Conservation (phyloP, 2,329 filamentous ascomycete species). For the Aspergillus eucalypticola region DNA sequence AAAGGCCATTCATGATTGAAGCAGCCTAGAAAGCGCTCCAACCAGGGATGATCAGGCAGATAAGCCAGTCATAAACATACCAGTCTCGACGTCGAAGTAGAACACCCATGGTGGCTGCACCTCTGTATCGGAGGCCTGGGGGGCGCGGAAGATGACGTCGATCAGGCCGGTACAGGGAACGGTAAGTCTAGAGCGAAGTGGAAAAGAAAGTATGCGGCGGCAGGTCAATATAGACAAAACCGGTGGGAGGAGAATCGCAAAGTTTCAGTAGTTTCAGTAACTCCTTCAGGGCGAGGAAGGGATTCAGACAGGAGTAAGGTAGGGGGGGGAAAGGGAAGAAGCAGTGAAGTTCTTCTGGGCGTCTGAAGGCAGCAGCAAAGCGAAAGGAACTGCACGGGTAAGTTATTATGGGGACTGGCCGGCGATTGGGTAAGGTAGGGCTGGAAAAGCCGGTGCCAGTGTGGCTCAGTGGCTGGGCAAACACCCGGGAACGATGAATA, state of each 20-base stretch:
- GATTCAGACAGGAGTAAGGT: conserved; percentile 11
- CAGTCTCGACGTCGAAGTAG: conserved; percentile 20
- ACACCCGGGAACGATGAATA: conserved; percentile 2
- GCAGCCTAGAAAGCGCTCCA: background rate
- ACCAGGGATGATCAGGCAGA: background rate
- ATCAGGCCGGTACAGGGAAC: conserved; percentile 12
- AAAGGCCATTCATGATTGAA: background rate
- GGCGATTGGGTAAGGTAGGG: conserved; percentile 14
- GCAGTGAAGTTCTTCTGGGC: conserved; percentile 13
- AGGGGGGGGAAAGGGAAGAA: conserved; percentile 14
- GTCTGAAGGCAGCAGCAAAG: conserved; percentile 27
- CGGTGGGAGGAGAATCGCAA: background rate
- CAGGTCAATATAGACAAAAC: background rate
- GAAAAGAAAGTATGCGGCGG: background rate
- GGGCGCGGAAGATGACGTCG: conserved; percentile 25
- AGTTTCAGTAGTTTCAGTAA: background rate
- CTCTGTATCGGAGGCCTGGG: conserved; percentile 14
- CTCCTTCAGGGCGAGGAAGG: conserved; percentile 7
- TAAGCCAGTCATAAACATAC: conserved; percentile 16
- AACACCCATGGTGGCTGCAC: conserved; percentile 21
- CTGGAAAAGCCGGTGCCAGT: background rate
- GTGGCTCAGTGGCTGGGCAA: conserved; percentile 12
- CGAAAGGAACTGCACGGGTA: conserved; percentile 15
- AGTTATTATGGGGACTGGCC: conserved; percentile 12
- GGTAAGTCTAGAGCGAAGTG: background rate